Conservation (phyloP, 1,284 basidiomycete species). For the Marasmius sp. region DNA sequence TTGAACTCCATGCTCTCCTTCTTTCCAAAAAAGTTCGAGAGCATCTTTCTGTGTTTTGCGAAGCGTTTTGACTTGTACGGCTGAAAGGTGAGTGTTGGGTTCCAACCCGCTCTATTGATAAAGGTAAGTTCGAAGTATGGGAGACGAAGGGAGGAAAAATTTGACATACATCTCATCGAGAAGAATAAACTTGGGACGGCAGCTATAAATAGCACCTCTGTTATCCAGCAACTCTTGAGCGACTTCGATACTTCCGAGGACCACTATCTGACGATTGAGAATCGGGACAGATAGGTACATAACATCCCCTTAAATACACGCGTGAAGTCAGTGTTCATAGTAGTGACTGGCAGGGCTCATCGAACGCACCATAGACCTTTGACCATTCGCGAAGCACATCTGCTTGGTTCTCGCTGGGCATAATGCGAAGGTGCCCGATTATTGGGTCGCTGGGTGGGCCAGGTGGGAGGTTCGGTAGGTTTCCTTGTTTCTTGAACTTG, state of each 20-base stretch:
- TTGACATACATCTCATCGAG: slow-evolving; percentile 9
- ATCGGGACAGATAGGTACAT: slow-evolving; percentile 7
- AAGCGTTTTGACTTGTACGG: slow-evolving; percentile 17
- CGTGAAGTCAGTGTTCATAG: neutral
- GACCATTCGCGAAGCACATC: slow-evolving; percentile 16
- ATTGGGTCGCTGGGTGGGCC: slow-evolving; percentile 17
- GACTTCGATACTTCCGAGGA: slow-evolving; percentile 9
- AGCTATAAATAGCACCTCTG: slow-evolving; percentile 14
- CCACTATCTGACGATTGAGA: slow-evolving; percentile 6
- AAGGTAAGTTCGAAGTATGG: neutral
- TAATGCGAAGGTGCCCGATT: slow-evolving; percentile 14
- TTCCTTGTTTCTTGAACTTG: neutral
- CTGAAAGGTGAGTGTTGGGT: slow-evolving; percentile 12
- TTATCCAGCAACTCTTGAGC: slow-evolving; percentile 16
- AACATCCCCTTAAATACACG: slow-evolving; percentile 12
- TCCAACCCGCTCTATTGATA: slow-evolving; percentile 21
- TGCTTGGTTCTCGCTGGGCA: slow-evolving; percentile 13
- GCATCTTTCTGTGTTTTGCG: slow-evolving; percentile 17
- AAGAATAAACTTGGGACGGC: slow-evolving; percentile 6
- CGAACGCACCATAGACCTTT: slow-evolving; percentile 17
- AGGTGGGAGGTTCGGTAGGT: slow-evolving; percentile 8
- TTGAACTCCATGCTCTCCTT: slow-evolving; percentile 12
- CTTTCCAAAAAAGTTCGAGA: slow-evolving; percentile 16
- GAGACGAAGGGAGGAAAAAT: neutral
- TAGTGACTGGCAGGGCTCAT: slow-evolving; percentile 2